phyloP scores from a whole-genome alignment of 2,329 filamentous ascomycete species.

The Diplodia scrobiculata region DNA sequence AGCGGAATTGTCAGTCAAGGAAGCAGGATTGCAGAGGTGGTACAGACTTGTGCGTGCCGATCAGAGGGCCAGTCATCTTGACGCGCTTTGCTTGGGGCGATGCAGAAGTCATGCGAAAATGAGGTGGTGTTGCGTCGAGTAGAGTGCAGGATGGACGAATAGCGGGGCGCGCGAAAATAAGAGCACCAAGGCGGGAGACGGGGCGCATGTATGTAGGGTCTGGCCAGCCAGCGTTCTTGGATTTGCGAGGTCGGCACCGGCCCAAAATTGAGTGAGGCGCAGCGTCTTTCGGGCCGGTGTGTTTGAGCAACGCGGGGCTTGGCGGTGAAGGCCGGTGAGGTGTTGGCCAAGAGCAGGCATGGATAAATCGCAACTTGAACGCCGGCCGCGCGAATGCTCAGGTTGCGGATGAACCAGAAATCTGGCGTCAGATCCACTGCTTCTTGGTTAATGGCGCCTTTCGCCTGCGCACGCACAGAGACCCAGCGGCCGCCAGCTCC shows the following conservation, averaged over 20 bases:
- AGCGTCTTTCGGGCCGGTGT: constrained; percentile 20
- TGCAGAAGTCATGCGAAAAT: constrained; percentile 31
- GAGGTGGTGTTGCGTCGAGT: constrained; percentile 41
- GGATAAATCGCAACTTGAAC: constrained; percentile 25
- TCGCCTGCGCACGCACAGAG: constrained; percentile 17
- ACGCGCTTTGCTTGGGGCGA: constrained; percentile 69
- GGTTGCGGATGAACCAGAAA: constrained; percentile 15
- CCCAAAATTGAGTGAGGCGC: constrained; percentile 15
- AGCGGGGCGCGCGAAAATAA: constrained; percentile 11
- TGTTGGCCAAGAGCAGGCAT: constrained; percentile 13
- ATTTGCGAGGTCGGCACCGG: background rate
- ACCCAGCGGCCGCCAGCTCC: constrained; percentile 9
- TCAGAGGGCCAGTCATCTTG: constrained; percentile 70
- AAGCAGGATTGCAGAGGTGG: constrained; percentile 8
- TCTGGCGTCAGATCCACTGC: constrained; percentile 25
- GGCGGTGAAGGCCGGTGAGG: constrained; percentile 25
- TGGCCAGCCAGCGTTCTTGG: background rate
- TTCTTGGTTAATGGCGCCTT: constrained; percentile 21
- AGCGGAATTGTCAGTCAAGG: constrained; percentile 17
- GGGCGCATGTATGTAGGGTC: background rate
- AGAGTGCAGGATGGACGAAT: constrained; percentile 9
- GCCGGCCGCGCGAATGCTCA: constrained; percentile 17
- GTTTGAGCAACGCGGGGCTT: constrained; percentile 26
- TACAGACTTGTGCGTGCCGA: constrained; percentile 82
- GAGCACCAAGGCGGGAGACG: background rate